Percentiles rank a stretch among this genome's conserved stretches.
Conservation (phyloP, 73 alveolate genomes). For the Effrenium voratum region DNA sequence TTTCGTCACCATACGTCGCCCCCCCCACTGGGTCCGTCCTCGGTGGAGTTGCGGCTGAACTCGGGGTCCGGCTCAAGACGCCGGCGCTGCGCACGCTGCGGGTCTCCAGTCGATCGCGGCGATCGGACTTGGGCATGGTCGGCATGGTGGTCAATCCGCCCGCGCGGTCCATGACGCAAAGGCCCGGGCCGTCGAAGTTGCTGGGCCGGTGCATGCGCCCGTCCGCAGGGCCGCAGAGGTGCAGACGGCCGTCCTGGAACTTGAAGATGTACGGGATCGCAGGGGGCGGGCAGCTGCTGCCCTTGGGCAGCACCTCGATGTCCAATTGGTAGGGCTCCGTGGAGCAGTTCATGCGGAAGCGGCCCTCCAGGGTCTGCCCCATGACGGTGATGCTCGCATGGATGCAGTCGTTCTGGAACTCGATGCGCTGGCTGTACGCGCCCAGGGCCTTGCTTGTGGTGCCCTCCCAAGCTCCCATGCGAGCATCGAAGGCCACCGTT, state of each 20-base stretch:
- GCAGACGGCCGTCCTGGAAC: slow-evolving; percentile 24
- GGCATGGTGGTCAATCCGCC: too few species aligned
- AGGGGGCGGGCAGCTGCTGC: slow-evolving; percentile 12
- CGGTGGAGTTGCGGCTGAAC: slow-evolving; percentile 4
- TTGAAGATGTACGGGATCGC: slow-evolving; percentile 12
- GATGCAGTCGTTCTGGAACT: slow-evolving; percentile 1
- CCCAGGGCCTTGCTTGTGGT: background rate
- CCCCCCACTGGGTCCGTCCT: too few species aligned
- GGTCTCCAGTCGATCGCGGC: background rate
- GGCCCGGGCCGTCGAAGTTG: background rate
- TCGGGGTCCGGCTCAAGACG: background rate
- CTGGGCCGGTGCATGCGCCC: background rate
- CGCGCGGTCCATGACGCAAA: slow-evolving; percentile 13
- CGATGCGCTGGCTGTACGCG: slow-evolving; percentile 6
- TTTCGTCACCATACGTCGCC: too few species aligned
- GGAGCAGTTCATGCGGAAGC: background rate
- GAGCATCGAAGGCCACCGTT: background rate
- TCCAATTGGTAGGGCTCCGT: background rate
- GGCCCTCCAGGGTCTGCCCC: background rate
- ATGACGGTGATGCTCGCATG: slow-evolving; percentile 9
- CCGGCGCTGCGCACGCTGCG: background rate
- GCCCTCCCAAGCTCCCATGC: slow-evolving; percentile 24
- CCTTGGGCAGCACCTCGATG: background rate
- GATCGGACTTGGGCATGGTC: too few species aligned
- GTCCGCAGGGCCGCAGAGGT: background rate